Percentiles rank a stretch among this genome's conserved stretches.
Conservation (phyloP, 2,329 filamentous ascomycete species). For the Microsporum audouinii region DNA sequence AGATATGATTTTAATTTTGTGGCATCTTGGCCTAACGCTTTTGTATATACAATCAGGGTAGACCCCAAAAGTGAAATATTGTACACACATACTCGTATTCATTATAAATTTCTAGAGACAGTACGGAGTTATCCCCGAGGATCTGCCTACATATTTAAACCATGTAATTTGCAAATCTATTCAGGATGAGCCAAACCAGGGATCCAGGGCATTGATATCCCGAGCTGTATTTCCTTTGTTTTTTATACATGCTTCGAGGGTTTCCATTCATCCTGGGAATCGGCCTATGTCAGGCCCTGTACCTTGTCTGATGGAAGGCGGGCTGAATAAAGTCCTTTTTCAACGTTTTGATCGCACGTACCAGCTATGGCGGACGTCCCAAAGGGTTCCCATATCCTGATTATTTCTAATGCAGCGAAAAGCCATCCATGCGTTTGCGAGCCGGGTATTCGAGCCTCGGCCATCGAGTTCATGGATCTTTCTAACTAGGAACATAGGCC, state of each 20-base stretch:
- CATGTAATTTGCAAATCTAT: neutral
- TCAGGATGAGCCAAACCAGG: neutral
- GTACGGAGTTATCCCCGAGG: neutral
- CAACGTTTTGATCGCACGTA: slow-evolving; percentile 19
- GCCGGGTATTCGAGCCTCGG: slow-evolving; percentile 22
- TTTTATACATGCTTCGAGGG: no score
- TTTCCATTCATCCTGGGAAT: neutral
- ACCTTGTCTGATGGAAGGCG: neutral
- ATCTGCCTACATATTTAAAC: neutral
- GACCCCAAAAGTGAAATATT: neutral
- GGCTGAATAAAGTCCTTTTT: neutral
- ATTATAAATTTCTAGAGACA: neutral
- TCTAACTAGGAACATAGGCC: slow-evolving; percentile 21
- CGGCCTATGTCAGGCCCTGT: neutral
- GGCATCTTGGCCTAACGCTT: neutral
- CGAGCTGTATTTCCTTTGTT: neutral
- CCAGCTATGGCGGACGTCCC: slow-evolving; percentile 34
- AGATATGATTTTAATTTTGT: neutral
- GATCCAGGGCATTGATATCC: neutral
- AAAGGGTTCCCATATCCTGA: slow-evolving; percentile 37
- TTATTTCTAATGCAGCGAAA: slow-evolving; percentile 35
- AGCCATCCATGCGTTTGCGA: slow-evolving; percentile 34
- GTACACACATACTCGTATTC: neutral
- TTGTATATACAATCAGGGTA: neutral
- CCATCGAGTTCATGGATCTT: slow-evolving; percentile 34